These are phyloP conservation scores for Talaromyces amestolkiae DNA, from an alignment of 2,329 filamentous ascomycete species.

Conservation along the genomic window DNA sequence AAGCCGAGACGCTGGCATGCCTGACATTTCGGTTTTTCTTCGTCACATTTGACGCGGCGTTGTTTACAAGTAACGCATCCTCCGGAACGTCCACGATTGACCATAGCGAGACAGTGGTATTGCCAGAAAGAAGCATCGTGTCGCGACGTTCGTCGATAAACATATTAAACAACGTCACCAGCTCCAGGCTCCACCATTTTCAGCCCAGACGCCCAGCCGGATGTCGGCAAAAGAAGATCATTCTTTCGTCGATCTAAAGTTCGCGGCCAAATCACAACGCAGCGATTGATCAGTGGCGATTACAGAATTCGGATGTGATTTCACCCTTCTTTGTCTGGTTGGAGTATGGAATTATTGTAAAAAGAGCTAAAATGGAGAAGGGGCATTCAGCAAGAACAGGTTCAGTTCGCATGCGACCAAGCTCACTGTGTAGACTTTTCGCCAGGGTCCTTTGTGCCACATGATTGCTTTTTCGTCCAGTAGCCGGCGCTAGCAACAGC, in stretches of 20 bases:
- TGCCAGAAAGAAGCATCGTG: neutral
- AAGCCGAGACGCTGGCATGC: conserved; percentile 19
- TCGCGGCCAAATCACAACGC: neutral
- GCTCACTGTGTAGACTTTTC: neutral
- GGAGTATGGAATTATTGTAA: neutral
- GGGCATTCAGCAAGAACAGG: neutral
- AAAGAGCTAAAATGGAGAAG: neutral
- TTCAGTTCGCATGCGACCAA: neutral
- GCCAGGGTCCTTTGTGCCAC: neutral
- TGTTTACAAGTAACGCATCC: conserved; percentile 27
- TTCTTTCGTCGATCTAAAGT: neutral
- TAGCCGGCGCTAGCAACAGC: neutral
- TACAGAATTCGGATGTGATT: neutral
- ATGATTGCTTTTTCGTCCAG: neutral
- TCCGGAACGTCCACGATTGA: conserved; percentile 23
- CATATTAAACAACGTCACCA: neutral
- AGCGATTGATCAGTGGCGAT: neutral
- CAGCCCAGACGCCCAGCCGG: neutral
- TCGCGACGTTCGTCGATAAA: neutral
- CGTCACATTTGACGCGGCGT: conserved; percentile 34
- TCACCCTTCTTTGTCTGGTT: neutral
- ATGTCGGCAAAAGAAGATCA: neutral
- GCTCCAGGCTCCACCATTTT: neutral
- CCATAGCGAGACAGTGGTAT: conserved; percentile 19
- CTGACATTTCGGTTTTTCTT: conserved; percentile 27